Percentiles rank a stretch among this genome's conserved stretches.
Conservation (phyloP, 2,329 filamentous ascomycete genomes). For the Fusarium graminum region DNA sequence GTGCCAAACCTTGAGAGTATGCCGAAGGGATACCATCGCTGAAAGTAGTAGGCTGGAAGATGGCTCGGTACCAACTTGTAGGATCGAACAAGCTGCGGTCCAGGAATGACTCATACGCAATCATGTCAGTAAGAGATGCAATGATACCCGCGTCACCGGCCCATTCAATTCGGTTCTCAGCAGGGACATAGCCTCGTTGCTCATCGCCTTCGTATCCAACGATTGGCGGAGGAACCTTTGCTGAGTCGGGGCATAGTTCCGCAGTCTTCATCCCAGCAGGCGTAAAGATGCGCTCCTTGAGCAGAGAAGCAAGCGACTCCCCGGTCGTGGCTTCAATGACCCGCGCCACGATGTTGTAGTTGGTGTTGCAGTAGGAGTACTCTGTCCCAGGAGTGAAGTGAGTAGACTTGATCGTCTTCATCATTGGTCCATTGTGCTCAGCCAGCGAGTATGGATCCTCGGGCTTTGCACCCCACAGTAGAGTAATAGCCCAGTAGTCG, state of each 20-base stretch:
- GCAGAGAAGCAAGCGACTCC: slow-evolving; percentile 21
- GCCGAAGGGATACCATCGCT: slow-evolving; percentile 26
- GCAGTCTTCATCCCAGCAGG: slow-evolving; percentile 37
- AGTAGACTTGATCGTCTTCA: slow-evolving; percentile 23
- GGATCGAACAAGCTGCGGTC: slow-evolving; percentile 27
- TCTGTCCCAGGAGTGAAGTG: slow-evolving; percentile 33
- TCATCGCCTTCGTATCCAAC: slow-evolving; percentile 37
- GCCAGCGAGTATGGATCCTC: slow-evolving; percentile 30
- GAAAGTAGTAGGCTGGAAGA: slow-evolving; percentile 26
- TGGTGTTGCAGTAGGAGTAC: slow-evolving; percentile 39
- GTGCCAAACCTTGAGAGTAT: slow-evolving; percentile 26
- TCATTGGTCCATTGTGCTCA: slow-evolving; percentile 22
- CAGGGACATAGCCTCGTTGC: slow-evolving; percentile 23
- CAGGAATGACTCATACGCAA: slow-evolving; percentile 30
- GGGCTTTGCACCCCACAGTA: slow-evolving; percentile 35
- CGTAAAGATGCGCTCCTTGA: slow-evolving; percentile 28
- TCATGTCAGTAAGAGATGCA: slow-evolving; percentile 32
- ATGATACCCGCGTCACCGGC: slow-evolving; percentile 35
- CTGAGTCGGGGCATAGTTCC: slow-evolving; percentile 25
- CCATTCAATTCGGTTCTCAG: slow-evolving; percentile 34
- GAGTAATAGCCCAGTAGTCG: slow-evolving; percentile 34
- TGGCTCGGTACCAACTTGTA: slow-evolving; percentile 27
- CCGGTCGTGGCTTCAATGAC: slow-evolving; percentile 25
- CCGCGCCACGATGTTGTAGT: slow-evolving; percentile 34
- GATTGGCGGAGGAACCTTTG: slow-evolving; percentile 20